Evolutionary conservation across 2,329 filamentous ascomycete species (phyloP).

Genomic region (Macrophomina tecta): DNA sequence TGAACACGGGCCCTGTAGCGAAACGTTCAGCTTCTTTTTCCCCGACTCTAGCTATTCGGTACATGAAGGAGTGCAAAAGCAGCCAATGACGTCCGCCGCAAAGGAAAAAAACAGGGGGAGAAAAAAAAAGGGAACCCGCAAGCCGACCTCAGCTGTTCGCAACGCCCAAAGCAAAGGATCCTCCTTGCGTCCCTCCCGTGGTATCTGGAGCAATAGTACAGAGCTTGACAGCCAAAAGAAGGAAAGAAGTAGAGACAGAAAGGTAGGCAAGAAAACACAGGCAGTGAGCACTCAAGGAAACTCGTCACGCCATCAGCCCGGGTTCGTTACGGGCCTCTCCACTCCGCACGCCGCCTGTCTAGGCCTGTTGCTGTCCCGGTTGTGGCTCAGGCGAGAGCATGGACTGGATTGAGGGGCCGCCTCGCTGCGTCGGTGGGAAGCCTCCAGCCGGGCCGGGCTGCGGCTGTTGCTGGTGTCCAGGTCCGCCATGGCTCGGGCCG

Average conservation of each 20-base stretch:
- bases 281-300: not conserved
- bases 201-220: slow-evolving; percentile 24
- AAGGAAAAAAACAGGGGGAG: not conserved
- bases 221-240: not conserved
- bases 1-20: not conserved
- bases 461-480: slow-evolving; percentile 62
- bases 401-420: slow-evolving; percentile 47
- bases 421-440: slow-evolving; percentile 34
- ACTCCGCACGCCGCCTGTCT: not conserved
- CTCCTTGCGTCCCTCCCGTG: slow-evolving; percentile 13
- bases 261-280: not conserved
- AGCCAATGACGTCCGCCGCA: not conserved
- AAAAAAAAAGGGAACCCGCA: not conserved
- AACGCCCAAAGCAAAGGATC: slow-evolving; percentile 17
- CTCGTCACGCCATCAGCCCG: slow-evolving; percentile 14
- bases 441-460: slow-evolving; percentile 36
- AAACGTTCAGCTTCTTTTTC: not conserved
- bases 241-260: not conserved
- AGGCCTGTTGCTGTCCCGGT: slow-evolving; percentile 10
- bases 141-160: not conserved
- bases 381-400: slow-evolving; percentile 40
- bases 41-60: not conserved
- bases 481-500: slow-evolving; percentile 18
- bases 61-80: not conserved
- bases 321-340: slow-evolving; percentile 1